Evolutionary conservation across 768 basidiomycete species (phyloP).

Genomic region (Mycena polygramma): DNA sequence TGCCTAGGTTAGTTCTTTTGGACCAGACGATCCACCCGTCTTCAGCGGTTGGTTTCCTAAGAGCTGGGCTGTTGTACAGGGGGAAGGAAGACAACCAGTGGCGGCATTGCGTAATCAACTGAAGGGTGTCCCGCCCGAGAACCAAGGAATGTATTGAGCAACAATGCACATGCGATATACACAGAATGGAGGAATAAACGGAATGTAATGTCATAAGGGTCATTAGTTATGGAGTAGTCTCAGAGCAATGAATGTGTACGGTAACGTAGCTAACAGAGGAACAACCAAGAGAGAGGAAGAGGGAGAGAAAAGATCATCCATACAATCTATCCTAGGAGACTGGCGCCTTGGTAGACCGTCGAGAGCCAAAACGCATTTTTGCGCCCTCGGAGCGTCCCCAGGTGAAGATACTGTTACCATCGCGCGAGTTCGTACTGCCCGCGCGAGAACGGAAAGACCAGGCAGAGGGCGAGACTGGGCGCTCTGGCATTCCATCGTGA

Average conservation of each 20-base stretch:
- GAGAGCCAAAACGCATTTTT: slow-evolving; percentile 82
- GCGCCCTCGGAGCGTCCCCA: slow-evolving; percentile 74
- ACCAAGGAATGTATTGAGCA: no score
- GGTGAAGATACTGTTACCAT: slow-evolving; percentile 75
- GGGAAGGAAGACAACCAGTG: no score
- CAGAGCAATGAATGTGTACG: slow-evolving; percentile 31
- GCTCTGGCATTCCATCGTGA: slow-evolving; percentile 49
- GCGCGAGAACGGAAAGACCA: slow-evolving; percentile 89
- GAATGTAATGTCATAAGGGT: slow-evolving; percentile 34
- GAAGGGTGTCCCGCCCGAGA: no score
- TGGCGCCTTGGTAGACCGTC: slow-evolving; percentile 65
- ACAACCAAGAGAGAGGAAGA: slow-evolving; percentile 17
- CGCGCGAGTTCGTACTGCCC: slow-evolving; percentile 80
- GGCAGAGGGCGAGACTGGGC: slow-evolving; percentile 80
- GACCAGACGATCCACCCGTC: no score
- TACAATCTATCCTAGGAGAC: slow-evolving; percentile 31
- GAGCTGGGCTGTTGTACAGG: no score
- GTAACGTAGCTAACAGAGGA: slow-evolving; percentile 21
- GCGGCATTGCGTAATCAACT: no score
- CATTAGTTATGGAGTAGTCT: slow-evolving; percentile 35
- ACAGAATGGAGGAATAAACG: slow-evolving; percentile 31
- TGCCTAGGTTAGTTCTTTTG: no score
- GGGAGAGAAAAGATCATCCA: slow-evolving; percentile 7
- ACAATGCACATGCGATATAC: slow-evolving; percentile 24
- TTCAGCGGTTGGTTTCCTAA: no score